phyloP scores from a whole-genome alignment of 192 early-diverging fungal genomes.

The Jimgerdemannia flammicorona region DNA sequence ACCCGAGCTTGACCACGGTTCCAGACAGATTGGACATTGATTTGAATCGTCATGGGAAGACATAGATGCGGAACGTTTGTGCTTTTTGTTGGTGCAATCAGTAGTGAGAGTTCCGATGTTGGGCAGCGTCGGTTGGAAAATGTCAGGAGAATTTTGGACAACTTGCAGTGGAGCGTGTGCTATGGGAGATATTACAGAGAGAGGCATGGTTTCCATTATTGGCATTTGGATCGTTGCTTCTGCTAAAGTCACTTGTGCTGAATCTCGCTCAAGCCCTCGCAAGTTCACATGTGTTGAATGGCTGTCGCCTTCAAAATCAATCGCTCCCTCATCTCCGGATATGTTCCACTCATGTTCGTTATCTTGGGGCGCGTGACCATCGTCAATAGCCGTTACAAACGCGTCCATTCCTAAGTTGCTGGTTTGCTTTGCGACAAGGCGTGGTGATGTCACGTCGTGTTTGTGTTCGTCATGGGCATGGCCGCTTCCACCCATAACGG shows the following conservation, averaged over 20 bases:
- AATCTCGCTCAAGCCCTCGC: neutral
- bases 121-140: neutral
- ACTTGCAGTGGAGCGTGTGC: neutral
- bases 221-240: neutral
- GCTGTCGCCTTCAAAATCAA: too few species aligned
- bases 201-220: neutral
- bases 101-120: neutral
- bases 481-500: too few species aligned
- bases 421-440: too few species aligned
- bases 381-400: too few species aligned
- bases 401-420: too few species aligned
- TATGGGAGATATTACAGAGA: neutral
- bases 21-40: conserved; percentile 30
- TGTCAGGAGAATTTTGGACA: neutral
- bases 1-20: conserved; percentile 32
- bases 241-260: neutral
- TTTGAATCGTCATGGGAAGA: neutral
- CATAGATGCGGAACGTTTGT: neutral
- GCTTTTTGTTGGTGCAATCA: neutral
- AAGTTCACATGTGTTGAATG: too few species aligned
- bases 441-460: too few species aligned
- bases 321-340: too few species aligned
- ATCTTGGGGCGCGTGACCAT: too few species aligned
- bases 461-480: too few species aligned
- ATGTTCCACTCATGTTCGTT: too few species aligned